phyloP scores from a whole-genome alignment of 2,329 filamentous ascomycete genomes.

The Davidsoniella virescens region DNA sequence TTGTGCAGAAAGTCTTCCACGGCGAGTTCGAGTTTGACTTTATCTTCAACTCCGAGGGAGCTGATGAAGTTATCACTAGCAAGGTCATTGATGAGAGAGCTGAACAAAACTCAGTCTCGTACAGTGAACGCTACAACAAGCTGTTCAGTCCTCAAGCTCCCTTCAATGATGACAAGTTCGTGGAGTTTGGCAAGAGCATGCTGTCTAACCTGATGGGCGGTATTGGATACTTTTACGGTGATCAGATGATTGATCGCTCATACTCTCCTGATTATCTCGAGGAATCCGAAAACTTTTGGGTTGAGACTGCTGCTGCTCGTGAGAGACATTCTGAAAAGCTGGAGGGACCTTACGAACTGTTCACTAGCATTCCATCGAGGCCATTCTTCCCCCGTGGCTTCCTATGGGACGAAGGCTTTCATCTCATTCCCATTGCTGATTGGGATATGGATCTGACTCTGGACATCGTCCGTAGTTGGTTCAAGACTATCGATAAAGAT shows the following conservation, averaged over 20 bases:
- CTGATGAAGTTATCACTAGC: conserved; percentile 34
- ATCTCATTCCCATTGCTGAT: conserved; percentile 76
- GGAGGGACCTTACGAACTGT: conserved; percentile 76
- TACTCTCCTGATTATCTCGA: conserved; percentile 90
- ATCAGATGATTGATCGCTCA: conserved; percentile 76
- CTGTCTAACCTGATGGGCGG: conserved; percentile 90
- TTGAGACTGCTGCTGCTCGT: conserved; percentile 70
- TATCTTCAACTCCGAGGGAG: conserved; percentile 59
- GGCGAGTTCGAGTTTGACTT: conserved; percentile 88
- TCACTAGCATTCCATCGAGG: conserved; percentile 77
- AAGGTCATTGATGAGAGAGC: conserved; percentile 57
- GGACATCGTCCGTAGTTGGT: conserved; percentile 90
- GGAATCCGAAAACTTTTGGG: conserved; percentile 90
- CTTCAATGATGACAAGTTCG: conserved; percentile 57
- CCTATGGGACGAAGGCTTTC: conserved; percentile 96
- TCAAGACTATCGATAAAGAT: conserved; percentile 86
- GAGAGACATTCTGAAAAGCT: conserved; percentile 48
- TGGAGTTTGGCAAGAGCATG: conserved; percentile 70
- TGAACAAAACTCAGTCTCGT: conserved; percentile 46
- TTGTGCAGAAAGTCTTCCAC: conserved; percentile 82
- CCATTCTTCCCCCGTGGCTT: conserved; percentile 96
- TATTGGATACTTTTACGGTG: conserved; percentile 86
- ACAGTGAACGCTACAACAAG: conserved; percentile 57
- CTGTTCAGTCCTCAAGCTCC: conserved; percentile 57
- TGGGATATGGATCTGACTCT: conserved; percentile 83